Evolutionary conservation across 805 yeast species (phyloP).

Genomic region (Ogataea degrootiae): DNA sequence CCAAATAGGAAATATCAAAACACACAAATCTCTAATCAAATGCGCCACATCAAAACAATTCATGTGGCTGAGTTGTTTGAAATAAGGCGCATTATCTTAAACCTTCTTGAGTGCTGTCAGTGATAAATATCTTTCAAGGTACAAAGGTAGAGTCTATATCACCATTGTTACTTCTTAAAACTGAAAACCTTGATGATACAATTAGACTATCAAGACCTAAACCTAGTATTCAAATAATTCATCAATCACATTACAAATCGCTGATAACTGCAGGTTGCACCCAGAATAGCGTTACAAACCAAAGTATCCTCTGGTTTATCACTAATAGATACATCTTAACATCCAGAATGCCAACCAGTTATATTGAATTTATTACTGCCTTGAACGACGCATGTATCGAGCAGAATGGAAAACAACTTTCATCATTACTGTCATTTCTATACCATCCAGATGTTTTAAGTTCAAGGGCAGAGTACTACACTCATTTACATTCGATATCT

Average conservation of each 20-base stretch:
- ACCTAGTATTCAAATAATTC: too few species aligned
- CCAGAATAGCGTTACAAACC: too few species aligned
- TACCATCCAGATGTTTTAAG: slow-evolving; percentile 15
- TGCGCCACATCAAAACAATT: not conserved
- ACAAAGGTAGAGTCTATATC: too few species aligned
- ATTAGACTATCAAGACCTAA: too few species aligned
- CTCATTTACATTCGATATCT: slow-evolving; percentile 9
- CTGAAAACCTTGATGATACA: too few species aligned
- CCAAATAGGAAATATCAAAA: slow-evolving; percentile 10
- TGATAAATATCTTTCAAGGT: too few species aligned
- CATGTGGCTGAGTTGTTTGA: not conserved
- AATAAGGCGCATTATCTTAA: not conserved
- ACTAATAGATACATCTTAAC: too few species aligned
- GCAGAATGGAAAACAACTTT: slow-evolving; percentile 9
- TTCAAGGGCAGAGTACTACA: slow-evolving; percentile 12
- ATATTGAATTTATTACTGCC: slow-evolving; percentile 10
- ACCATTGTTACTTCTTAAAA: too few species aligned
- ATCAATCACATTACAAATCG: too few species aligned
- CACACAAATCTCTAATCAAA: not conserved
- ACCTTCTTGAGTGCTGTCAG: too few species aligned
- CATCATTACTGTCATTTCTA: slow-evolving; percentile 12
- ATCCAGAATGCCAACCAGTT: not conserved
- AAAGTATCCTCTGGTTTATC: too few species aligned
- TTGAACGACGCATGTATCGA: slow-evolving; percentile 7
- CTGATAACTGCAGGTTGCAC: too few species aligned